Conservation (phyloP, 352 stramenopile species). For the Thraustochytrium striatum region DNA sequence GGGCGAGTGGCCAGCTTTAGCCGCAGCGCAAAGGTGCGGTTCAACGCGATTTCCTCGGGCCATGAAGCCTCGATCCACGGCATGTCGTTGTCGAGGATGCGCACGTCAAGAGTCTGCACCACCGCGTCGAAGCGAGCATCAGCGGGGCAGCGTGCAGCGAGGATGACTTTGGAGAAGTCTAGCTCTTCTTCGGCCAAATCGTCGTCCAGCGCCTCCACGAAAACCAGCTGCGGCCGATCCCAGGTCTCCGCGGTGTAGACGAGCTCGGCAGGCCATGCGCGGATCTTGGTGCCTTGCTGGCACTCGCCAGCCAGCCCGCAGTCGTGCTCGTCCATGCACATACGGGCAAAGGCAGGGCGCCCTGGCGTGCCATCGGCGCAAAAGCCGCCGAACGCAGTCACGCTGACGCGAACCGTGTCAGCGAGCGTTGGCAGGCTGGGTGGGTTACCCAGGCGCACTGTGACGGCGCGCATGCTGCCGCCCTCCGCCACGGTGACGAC, state of each 20-base stretch:
- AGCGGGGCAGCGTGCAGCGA: neutral
- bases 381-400: neutral
- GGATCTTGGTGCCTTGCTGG: neutral
- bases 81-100: conserved; percentile 40
- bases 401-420: neutral
- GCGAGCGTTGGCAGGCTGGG: neutral
- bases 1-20: neutral
- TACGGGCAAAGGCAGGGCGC: conserved; percentile 17
- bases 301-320: conserved; percentile 23
- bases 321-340: conserved; percentile 5
- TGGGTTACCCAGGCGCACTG: neutral
- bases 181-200: conserved; percentile 5
- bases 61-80: no score
- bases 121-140: neutral
- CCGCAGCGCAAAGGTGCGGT: neutral
- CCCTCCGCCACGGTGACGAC: conserved; percentile 10
- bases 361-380: neutral
- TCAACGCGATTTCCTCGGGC: no score
- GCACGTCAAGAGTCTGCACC: neutral
- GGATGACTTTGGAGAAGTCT: neutral
- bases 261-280: conserved; percentile 1
- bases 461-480: neutral
- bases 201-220: conserved; percentile 37
- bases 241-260: conserved; percentile 13
- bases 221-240: conserved; percentile 15